Evolutionary conservation across 352 stramenopile genomes (phyloP).

Genomic region (Thalassiosira delicatula): DNA sequence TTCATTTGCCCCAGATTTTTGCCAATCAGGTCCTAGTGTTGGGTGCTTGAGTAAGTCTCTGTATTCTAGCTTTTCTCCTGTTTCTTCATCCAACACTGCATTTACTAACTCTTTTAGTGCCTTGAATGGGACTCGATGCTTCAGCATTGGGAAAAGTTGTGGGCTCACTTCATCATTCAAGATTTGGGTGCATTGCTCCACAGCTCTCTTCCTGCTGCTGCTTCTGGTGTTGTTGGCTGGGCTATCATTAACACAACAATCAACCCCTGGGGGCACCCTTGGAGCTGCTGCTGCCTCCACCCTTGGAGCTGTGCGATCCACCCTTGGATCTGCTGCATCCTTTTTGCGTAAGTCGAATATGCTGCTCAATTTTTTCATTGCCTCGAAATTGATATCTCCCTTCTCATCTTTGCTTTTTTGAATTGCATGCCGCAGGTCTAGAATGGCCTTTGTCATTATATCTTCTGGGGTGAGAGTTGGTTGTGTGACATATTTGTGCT

Average conservation of each 20-base stretch:
- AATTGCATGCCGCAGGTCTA: no score
- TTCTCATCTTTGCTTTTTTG: no score
- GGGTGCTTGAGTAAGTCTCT: background rate
- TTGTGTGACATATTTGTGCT: constrained; percentile 44
- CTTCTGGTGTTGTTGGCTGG: background rate
- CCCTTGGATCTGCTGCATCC: background rate
- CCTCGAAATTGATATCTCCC: no score
- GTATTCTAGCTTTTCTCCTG: constrained; percentile 3
- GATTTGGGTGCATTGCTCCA: background rate
- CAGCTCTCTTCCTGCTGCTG: background rate
- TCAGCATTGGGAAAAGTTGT: background rate
- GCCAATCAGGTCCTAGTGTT: background rate
- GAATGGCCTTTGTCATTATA: constrained; percentile 15
- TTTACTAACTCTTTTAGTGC: background rate
- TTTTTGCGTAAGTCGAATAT: no score
- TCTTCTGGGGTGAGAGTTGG: constrained; percentile 23
- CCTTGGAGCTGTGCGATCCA: background rate
- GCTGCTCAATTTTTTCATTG: no score
- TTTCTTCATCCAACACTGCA: constrained; percentile 1
- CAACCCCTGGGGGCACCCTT: background rate
- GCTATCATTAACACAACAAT: background rate
- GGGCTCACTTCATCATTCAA: background rate
- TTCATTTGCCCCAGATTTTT: background rate
- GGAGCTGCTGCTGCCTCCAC: background rate
- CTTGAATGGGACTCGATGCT: background rate